Conservation (phyloP, 768 basidiomycete species). For the Leccinum rimulosum region DNA sequence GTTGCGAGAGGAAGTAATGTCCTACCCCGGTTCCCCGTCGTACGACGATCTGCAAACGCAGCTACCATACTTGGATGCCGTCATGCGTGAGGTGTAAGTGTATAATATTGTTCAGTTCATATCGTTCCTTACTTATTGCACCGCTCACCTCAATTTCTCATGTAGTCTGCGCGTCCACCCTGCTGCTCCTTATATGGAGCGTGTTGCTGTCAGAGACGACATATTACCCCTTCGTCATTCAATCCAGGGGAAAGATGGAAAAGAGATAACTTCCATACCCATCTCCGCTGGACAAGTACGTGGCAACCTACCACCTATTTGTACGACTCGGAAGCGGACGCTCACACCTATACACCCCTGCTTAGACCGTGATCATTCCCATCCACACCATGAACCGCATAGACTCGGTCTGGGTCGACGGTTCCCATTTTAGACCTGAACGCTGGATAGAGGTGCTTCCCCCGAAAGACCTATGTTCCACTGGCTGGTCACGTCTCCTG, state of each 20-base stretch:
- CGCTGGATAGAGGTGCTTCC: conserved; percentile 5
- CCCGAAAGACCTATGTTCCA: not conserved
- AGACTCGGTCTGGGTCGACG: conserved; percentile 1
- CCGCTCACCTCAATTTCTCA: not conserved
- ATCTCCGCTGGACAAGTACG: conserved; percentile 8
- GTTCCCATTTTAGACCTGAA: not conserved
- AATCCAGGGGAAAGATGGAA: not conserved
- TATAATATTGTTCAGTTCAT: not conserved
- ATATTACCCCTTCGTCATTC: conserved; percentile 3
- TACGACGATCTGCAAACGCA: conserved; percentile 8
- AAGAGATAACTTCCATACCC: conserved; percentile 1
- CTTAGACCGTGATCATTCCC: conserved; percentile 5
- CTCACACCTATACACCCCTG: too few relatives aligned
- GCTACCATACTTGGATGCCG: conserved; percentile 7
- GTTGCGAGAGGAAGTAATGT: conserved; percentile 2
- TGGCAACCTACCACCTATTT: not conserved
- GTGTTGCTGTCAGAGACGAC: conserved; percentile 4
- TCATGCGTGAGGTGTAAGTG: conserved; percentile 7
- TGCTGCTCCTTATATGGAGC: conserved; percentile 2
- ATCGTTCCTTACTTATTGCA: not conserved
- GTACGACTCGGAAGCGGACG: not conserved
- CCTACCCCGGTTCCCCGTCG: not conserved
- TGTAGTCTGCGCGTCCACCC: conserved; percentile 3
- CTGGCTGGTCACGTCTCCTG: conserved; percentile 7
- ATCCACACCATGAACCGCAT: conserved; percentile 4